Conservation (phyloP, 2,329 filamentous ascomycete genomes). For the Penicillium rolfsii region DNA sequence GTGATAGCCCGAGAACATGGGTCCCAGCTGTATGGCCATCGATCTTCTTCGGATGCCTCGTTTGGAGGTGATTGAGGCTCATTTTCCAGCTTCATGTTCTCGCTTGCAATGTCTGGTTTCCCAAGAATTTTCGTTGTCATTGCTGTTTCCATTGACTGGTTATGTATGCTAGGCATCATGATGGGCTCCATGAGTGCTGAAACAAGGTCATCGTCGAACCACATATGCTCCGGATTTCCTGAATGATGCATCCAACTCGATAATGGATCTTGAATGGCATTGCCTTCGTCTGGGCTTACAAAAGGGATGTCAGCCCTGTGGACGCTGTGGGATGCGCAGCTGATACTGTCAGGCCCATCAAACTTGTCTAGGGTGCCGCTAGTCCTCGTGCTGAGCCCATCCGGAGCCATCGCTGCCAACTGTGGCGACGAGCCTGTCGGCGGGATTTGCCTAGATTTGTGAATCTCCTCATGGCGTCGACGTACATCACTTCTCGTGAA, state of each 20-base stretch:
- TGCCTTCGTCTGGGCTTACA: not conserved
- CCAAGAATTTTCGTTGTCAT: too few species aligned
- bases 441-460: not conserved
- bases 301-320: not conserved
- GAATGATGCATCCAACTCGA: constrained; percentile 4
- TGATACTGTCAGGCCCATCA: not conserved
- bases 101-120: not conserved
- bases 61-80: not conserved
- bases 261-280: not conserved
- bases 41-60: constrained; percentile 6
- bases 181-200: constrained; percentile 5
- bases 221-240: constrained; percentile 3
- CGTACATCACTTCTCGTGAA: constrained; percentile 11
- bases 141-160: not conserved
- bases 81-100: not conserved
- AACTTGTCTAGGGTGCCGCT: not conserved
- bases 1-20: constrained; percentile 6
- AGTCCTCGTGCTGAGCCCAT: not conserved
- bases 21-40: constrained; percentile 10
- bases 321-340: not conserved
- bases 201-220: constrained; percentile 5
- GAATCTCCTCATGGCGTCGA: constrained; percentile 9
- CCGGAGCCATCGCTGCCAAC: not conserved
- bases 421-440: not conserved
- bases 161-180: not conserved